Conservation (phyloP, 2,329 filamentous ascomycete genomes). For the Fulvia fulva region DNA sequence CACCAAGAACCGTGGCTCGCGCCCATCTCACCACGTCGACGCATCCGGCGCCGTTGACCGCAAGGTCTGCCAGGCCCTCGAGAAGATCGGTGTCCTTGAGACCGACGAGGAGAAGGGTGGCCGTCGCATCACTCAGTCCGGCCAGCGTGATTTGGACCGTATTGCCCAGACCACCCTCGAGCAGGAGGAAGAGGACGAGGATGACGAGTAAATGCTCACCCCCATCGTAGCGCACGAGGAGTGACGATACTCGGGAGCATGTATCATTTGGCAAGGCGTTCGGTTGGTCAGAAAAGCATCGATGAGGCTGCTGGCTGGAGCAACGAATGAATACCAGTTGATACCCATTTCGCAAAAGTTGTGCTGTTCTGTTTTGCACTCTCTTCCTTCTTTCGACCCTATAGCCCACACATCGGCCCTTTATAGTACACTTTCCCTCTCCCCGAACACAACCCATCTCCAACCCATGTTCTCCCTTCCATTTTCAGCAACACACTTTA, state of each 20-base stretch:
- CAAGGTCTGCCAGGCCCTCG: constrained; percentile 93
- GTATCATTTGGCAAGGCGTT: constrained; percentile 20
- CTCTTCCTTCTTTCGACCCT: not conserved
- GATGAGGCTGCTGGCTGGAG: constrained; percentile 13
- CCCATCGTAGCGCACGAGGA: constrained; percentile 6
- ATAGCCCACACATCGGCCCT: not conserved
- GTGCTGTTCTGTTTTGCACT: constrained; percentile 3
- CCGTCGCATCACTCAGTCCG: constrained; percentile 94
- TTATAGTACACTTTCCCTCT: not conserved
- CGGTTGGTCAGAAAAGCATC: constrained; percentile 7
- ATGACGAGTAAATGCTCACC: constrained; percentile 30
- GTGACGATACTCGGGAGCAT: constrained; percentile 11
- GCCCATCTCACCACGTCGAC: constrained; percentile 91
- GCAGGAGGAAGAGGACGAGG: constrained; percentile 48
- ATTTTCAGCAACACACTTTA: not conserved
- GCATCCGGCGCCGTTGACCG: constrained; percentile 94
- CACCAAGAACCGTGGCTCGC: constrained; percentile 87
- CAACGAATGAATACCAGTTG: constrained; percentile 22
- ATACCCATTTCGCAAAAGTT: constrained; percentile 16
- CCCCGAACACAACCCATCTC: not conserved
- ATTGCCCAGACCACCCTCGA: constrained; percentile 51
- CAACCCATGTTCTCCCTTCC: not conserved
- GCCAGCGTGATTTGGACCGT: constrained; percentile 97
- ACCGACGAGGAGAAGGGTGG: constrained; percentile 98
- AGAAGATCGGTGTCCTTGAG: constrained; percentile 99